Conservation (phyloP, 1,284 basidiomycete species). For the Heterobasidion irregulare region DNA sequence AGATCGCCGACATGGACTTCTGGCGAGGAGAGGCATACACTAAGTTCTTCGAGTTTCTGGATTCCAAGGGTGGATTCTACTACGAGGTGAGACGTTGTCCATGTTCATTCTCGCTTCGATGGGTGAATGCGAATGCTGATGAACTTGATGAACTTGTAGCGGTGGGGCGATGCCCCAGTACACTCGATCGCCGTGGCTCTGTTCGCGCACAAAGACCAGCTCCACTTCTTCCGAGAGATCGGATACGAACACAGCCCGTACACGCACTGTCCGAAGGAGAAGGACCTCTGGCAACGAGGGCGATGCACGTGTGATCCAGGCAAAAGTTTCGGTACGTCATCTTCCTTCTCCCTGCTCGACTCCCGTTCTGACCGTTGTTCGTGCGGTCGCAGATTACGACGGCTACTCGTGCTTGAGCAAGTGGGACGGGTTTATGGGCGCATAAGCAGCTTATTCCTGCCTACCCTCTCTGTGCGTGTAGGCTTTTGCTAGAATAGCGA, state of each 20-base stretch:
- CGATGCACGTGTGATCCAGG: constrained; percentile 33
- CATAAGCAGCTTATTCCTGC: background rate
- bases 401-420: constrained; percentile 41
- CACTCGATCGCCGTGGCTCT: constrained; percentile 55
- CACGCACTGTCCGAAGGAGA: constrained; percentile 41
- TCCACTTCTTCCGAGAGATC: constrained; percentile 64
- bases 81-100: constrained; percentile 45
- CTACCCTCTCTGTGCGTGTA: too few relatives aligned
- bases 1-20: constrained; percentile 64
- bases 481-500: too few relatives aligned
- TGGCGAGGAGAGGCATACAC: constrained; percentile 57
- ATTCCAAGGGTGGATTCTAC: constrained; percentile 68
- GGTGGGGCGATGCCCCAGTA: constrained; percentile 79
- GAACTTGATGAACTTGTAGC: constrained; percentile 27
- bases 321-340: constrained; percentile 21
- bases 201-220: constrained; percentile 34
- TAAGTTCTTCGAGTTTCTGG: constrained; percentile 68
- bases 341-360: background rate
- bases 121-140: too few relatives aligned
- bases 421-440: constrained; percentile 25
- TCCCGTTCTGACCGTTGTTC: background rate
- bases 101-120: too few relatives aligned
- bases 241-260: constrained; percentile 47
- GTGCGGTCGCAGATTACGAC: constrained; percentile 31
- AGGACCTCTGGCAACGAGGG: constrained; percentile 31